Evolutionary conservation across 768 basidiomycete genomes (phyloP), one percentile per base, ranked within the genome.

Genomic region (Auricularia sp.): DNA sequence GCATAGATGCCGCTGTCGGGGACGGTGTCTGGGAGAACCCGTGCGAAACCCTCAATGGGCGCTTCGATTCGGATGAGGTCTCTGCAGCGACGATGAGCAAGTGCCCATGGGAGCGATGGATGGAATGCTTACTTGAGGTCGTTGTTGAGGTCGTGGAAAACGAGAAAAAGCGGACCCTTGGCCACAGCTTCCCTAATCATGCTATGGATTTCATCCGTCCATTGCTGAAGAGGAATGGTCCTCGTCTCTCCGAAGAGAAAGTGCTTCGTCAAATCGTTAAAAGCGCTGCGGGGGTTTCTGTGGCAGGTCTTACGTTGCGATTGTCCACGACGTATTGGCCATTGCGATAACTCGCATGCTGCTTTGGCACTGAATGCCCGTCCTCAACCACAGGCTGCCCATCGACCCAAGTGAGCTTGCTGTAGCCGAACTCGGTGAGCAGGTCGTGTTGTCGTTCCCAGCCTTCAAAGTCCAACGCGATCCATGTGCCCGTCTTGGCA

Each of bases 361-460:
- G 88, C 62, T 84, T 78, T 21, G 91, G 81, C 65, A 88, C 83
- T 47, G 85, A 74, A 72, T 91, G 88, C 0, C 82, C 85, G 54
- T 76, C 69, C 62, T 85, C 80, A 47, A 84, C 70, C 39, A 64
- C 36, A 70, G 78, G 78, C 51, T 77, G 54, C 3, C 80, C 85
- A 33, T 81, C 76, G 61, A 82, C 76, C 84, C 86, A 91, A 8
- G 75, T 77, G 36, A 86, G 69, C 8, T 77, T 70, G 69, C 85
- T 84, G 81, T 84, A 93, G n/a, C 93, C 93, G 69, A 91, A 88
- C 72, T 95, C 93, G 33, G 89, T 92, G 67, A 93, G 78, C 24
- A 86, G 67, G 1, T 76, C 82, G 70, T 91, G 88, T 54, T 91
- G 89, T 51, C 74, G 74, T 71, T 94, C 92, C 90, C 90, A 94